Conservation (phyloP, 495 filamentous ascomycete genomes). For the Podospora pseudopauciseta region DNA sequence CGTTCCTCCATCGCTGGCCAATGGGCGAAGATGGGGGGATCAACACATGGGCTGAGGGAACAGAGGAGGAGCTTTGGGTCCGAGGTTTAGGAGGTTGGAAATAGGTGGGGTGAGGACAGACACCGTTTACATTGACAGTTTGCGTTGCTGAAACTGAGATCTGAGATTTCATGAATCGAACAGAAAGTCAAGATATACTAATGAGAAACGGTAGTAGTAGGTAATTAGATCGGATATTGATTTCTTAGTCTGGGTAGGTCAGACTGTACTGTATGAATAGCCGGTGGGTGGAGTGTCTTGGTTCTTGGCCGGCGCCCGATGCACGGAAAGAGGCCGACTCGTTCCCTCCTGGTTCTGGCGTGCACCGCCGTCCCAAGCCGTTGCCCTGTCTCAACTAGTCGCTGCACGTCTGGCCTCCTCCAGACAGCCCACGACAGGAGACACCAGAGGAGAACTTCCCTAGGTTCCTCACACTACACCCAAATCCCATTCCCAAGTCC, state of each 20-base stretch:
- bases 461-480: constrained; percentile 4
- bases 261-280: constrained; percentile 8
- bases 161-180: not conserved
- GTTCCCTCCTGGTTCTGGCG: constrained; percentile 25
- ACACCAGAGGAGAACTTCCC: constrained; percentile 21
- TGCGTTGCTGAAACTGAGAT: not conserved
- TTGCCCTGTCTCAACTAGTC: constrained; percentile 15
- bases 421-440: constrained; percentile 5
- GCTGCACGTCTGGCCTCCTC: constrained; percentile 10
- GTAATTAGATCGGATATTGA: not conserved
- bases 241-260: too few species aligned
- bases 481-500: constrained; percentile 30
- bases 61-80: not conserved
- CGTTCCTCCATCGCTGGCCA: constrained; percentile 19
- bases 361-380: constrained; percentile 24
- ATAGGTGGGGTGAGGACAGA: not conserved
- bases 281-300: constrained; percentile 19
- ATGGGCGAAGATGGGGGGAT: constrained; percentile 20
- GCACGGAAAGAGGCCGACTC: constrained; percentile 24
- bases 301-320: constrained; percentile 20
- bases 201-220: not conserved
- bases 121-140: not conserved
- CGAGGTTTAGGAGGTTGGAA: not conserved
- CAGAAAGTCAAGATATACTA: not conserved
- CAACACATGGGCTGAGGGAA: constrained; percentile 2